Base-by-base conservation (phyloP, 2,329 filamentous ascomycete species). In the Fusarium algeriense region DNA sequence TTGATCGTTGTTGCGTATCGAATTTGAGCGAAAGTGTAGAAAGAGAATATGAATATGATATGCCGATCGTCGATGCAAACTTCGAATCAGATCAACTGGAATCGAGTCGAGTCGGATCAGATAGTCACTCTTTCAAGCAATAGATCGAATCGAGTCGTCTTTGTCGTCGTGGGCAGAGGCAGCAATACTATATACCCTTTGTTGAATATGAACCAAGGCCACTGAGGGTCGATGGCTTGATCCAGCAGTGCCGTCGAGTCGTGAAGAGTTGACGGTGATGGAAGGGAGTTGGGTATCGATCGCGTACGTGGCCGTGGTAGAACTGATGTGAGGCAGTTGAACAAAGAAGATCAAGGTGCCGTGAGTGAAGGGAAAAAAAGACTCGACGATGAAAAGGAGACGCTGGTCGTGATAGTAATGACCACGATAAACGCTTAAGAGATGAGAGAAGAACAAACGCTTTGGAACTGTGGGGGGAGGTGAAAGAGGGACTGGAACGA, bases 401-500 rank as follows among this genome's bases (percentile, higher is more conserved):
- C 59, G 66, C 66, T 67, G 59, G 46, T 60, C 69, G 65, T 64
- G 67, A 69, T 66, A 63, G 28, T 72, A 63, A 30, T 72, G 53
- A 69, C 64, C 63, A 64, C 71, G 62, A 63, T 70, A n/a, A 38
- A 70, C 64, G 70, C 73, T 68, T 65, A 57, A 58, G 50, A 65
- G 41, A 37, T 53, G 44, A 66, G 55, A 49, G 45, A 75, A 71
- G 67, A 71, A 67, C 68, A 74, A 71, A 74, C 68, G 75, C 73
- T 76, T 70, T 70, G 71, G 52, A 53, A 67, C 75, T 76, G 75
- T 74, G 73, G 72, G 73, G 73, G 71, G 70, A 73, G 68, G 69
- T 77, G 78, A 80, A 80, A 69, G 80, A 81, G 77, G 74, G 80
- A 82, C 81, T 82, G 80, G 80, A 83, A 82, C 80, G 80, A 82